Evolutionary conservation across 331 rosid species (phyloP).

Genomic region (Malus hybrid): DNA sequence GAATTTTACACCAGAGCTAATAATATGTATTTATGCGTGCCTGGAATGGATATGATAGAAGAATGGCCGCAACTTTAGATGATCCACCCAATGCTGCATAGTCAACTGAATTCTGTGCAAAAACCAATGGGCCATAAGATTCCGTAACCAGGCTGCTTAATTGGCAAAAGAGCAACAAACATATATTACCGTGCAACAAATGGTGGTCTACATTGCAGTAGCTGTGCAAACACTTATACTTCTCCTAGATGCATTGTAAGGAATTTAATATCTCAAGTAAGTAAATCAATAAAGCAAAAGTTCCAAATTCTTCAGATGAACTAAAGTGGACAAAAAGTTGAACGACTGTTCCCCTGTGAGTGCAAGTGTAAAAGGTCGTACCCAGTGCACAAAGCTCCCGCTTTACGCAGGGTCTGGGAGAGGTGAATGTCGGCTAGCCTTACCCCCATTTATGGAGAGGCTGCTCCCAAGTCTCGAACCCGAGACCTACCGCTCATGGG

Average conservation of each 20-base stretch:
- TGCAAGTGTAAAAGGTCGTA: neutral
- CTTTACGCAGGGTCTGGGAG: too few species aligned
- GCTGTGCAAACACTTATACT: neutral
- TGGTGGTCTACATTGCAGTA: neutral
- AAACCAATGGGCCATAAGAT: neutral
- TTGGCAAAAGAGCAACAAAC: neutral
- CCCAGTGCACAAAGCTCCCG: too few species aligned
- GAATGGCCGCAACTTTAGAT: conserved; percentile 74
- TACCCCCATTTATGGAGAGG: too few species aligned
- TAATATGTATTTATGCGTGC: conserved; percentile 20
- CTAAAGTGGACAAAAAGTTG: neutral
- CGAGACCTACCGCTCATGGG: too few species aligned
- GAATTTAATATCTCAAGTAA: neutral
- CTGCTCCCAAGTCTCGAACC: too few species aligned
- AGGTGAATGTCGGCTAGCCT: too few species aligned
- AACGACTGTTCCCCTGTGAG: neutral
- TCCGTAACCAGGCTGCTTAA: neutral
- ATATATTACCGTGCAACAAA: neutral
- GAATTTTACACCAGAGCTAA: conserved; percentile 4
- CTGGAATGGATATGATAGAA: conserved; percentile 83
- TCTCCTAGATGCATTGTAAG: neutral
- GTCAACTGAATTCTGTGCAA: conserved; percentile 59
- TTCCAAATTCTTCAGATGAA: neutral
- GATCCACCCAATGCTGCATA: conserved; percentile 82
- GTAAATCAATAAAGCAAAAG: neutral